Base-by-base conservation (phyloP, 139 green algal species). In the Dunaliella sp. region DNA sequence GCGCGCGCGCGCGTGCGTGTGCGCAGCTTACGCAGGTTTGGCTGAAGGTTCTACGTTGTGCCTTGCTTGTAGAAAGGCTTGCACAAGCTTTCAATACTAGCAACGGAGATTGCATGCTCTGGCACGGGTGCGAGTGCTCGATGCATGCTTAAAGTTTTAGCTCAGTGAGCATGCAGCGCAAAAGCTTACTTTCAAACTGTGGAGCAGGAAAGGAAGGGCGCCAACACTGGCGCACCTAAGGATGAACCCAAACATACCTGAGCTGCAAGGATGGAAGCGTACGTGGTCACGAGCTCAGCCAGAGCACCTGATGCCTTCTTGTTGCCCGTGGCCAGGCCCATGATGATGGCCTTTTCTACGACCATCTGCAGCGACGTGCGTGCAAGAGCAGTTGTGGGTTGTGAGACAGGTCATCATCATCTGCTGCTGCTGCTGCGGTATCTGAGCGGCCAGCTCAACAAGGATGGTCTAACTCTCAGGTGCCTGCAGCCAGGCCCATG, bases 291-390 rank as follows among this genome's bases (percentile, higher is more conserved):
- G 0, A 99, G 91, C 48, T 94, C 91, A 1, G 90, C 92, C n/a
- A 99, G 90, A 7, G 90, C 89, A 32, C 88, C 85, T n/a, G 85
- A 86, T 35, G 86, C 84, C 77, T 87, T 84, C 84, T 92, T 91
- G 87, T 84, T 89, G 84, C 81, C 89, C 21, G 84, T 90, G 0
- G 94, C 97, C 33, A 97, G 85, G 38, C 94, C 92, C 84, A 99
- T 94, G 77, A 99, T 93, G 72, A 99, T 92, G 0, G 95, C 93
- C 90, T 98, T 98, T 91, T 99, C 97, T 87, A 99, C 94, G 36
- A 99, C 89, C 1, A 87, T 88, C 92, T 99, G 95, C 85, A 93
- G 21, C 58, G n/a, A n/a, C n/a, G n/a, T n/a, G n/a, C n/a, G n/a
- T n/a, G n/a, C n/a, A n/a, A n/a, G n/a, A n/a, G n/a, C n/a, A n/a